These are phyloP conservation scores for Daedaleopsis nitida DNA, from an alignment of 768 basidiomycete genomes.

Conservation along the genomic window DNA sequence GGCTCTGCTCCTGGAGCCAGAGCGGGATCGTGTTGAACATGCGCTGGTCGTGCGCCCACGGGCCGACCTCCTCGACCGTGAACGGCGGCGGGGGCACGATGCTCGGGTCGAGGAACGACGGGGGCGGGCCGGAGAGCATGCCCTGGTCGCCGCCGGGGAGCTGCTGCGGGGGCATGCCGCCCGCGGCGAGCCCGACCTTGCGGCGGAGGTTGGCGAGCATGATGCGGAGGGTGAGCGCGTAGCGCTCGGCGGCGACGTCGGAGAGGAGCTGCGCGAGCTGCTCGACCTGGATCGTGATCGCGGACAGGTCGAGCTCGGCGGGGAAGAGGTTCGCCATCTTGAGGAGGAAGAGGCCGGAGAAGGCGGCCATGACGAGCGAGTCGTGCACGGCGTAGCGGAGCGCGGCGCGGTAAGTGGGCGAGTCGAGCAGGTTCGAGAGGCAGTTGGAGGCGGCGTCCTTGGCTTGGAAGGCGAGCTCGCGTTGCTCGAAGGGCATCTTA, in stretches of 20 bases:
- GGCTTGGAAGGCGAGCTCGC: constrained; percentile 92
- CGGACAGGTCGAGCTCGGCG: constrained; percentile 72
- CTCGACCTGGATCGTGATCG: constrained; percentile 83
- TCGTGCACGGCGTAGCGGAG: constrained; percentile 93
- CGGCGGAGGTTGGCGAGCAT: constrained; percentile 92
- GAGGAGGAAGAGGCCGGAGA: constrained; percentile 87
- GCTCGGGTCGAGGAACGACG: constrained; percentile 57
- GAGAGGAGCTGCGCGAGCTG: constrained; percentile 88
- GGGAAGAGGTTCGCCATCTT: constrained; percentile 97
- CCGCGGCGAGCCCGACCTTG: constrained; percentile 67
- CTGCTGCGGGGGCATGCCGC: neutral
- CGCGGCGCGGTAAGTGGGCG: constrained; percentile 81
- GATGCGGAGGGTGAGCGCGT: constrained; percentile 87
- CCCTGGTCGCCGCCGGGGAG: constrained; percentile 35
- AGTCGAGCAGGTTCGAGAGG: constrained; percentile 80
- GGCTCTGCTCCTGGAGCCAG: constrained; percentile 93
- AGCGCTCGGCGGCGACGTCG: constrained; percentile 94
- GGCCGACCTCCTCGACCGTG: constrained; percentile 77
- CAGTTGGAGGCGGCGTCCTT: constrained; percentile 91
- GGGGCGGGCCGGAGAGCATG: constrained; percentile 57
- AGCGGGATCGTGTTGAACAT: constrained; percentile 84
- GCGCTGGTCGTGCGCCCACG: constrained; percentile 45
- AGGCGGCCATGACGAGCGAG: constrained; percentile 87
- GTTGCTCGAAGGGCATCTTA: constrained; percentile 93
- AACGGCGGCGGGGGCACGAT: constrained; percentile 50